These are phyloP conservation scores for Periglandula ipomoeae DNA, from an alignment of 2,329 filamentous ascomycete genomes.

Conservation along the genomic window DNA sequence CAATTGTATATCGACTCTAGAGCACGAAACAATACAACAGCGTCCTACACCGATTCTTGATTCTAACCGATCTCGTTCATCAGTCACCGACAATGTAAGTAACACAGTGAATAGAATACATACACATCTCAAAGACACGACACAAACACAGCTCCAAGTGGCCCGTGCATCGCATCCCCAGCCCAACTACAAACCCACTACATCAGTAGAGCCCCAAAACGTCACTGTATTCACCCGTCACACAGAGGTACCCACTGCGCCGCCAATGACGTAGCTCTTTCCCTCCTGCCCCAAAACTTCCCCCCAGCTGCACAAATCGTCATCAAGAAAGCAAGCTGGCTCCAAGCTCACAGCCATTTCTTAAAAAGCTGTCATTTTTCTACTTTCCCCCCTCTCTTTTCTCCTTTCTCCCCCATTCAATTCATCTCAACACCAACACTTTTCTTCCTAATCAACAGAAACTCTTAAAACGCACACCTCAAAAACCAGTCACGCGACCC, in stretches of 20 bases:
- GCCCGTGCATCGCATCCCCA: background rate
- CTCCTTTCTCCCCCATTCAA: too few species aligned
- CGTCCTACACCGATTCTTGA: too few species aligned
- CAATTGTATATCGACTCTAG: too few species aligned
- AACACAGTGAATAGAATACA: too few species aligned
- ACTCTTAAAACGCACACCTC: background rate
- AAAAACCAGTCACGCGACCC: background rate
- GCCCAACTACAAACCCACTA: background rate
- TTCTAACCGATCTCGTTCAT: too few species aligned
- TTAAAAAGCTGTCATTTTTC: background rate
- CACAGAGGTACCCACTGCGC: background rate
- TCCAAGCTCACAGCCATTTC: background rate
- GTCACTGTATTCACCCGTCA: background rate
- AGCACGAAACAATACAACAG: too few species aligned
- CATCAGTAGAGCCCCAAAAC: background rate
- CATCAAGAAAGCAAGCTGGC: background rate
- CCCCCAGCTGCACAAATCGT: background rate
- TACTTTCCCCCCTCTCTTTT: background rate
- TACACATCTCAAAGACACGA: too few species aligned
- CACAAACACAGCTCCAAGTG: too few species aligned
- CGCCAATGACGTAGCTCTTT: constrained; percentile 7
- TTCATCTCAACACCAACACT: too few species aligned
- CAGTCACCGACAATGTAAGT: too few species aligned
- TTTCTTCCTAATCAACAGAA: background rate
- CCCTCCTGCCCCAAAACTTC: background rate